Evolutionary conservation across 208 protist species (phyloP), one percentile per base, ranked within the genome.

Genomic region (Wallacemonas sp.): DNA sequence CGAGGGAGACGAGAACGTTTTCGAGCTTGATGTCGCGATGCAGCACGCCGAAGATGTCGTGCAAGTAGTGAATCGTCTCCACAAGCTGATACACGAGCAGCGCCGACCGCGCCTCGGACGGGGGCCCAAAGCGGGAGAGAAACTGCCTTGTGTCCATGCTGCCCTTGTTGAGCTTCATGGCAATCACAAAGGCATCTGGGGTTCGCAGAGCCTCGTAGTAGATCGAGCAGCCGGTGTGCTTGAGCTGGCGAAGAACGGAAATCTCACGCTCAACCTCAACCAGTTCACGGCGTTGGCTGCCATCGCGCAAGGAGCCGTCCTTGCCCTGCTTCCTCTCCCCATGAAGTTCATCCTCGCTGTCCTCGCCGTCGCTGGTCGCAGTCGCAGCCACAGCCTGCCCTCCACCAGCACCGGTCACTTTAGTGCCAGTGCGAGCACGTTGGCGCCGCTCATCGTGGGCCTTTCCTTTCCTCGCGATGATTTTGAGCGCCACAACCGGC

Each of bases 11-110:
- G 27, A 94, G 68, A 2, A 94, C 21, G 49, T 94, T 94, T 47
- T 94, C 84, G 45, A 91, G 60, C 62, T 94, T 94, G 58, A 94
- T 94, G 68, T 94, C 88, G 21, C 88, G 82, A 58, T 94, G 88
- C 19, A 94, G 73, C 26, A 94, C 60, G 3, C 84, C 84, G 30
- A 90, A 79, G 28, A 54, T 62, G 36, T 72, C 66, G 62, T 94
- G 88, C 31, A 94, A 66, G 62, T 91, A 94, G 36, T 86, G 65
- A 3, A 94, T 60, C 0, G 82, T 90, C 38, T 66, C 68, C n/a
- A 94, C 54, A 2, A 94, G 79, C 66, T 94, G 84, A 47, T 78
- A 91, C 47, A 94, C 60, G 31, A 90, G 60, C 2, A 94, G 68
- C 8, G 88, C 76, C 42, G 80, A 70, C 2, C 80, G 77, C 14